phyloP scores from a whole-genome alignment of 2,329 filamentous ascomycete species.

The Ustilaginoidea virens region DNA sequence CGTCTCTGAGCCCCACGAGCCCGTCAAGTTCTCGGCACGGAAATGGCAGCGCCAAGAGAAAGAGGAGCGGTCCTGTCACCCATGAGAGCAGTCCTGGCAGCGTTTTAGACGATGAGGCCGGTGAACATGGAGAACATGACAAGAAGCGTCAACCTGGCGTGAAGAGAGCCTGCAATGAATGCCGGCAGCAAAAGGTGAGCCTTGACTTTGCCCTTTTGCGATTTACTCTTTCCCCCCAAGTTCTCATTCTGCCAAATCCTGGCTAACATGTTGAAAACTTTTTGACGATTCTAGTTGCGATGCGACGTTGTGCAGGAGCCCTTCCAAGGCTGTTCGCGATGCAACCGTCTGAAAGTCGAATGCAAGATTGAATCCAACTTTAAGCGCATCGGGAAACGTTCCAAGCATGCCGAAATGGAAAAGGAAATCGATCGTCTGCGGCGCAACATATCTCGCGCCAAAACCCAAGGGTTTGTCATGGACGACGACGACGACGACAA shows the following conservation, averaged over 20 bases:
- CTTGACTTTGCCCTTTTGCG: background rate
- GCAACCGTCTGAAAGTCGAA: conserved; percentile 62
- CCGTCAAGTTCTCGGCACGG: conserved; percentile 37
- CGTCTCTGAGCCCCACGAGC: conserved; percentile 38
- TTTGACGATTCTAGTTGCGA: conserved; percentile 50
- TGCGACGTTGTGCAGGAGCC: conserved; percentile 76
- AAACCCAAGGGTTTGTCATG: conserved; percentile 39
- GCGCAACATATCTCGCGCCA: conserved; percentile 43
- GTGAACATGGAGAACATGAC: conserved; percentile 34
- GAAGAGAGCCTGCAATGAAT: conserved; percentile 74
- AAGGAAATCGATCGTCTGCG: conserved; percentile 60
- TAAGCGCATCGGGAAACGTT: conserved; percentile 69
- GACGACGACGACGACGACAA: conserved; percentile 44
- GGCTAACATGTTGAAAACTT: too few relatives aligned
- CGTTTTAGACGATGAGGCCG: conserved; percentile 25
- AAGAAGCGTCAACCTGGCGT: conserved; percentile 52
- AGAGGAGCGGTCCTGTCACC: conserved; percentile 32
- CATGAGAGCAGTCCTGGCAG: conserved; percentile 48
- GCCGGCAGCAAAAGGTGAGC: conserved; percentile 68
- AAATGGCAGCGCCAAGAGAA: conserved; percentile 38
- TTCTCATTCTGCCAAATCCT: too few relatives aligned
- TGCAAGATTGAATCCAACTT: conserved; percentile 84
- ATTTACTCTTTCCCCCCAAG: background rate
- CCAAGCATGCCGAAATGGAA: conserved; percentile 75
- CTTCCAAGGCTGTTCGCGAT: conserved; percentile 62